phyloP scores from a whole-genome alignment of 495 filamentous ascomycete genomes.

The Penicillium paxilli region DNA sequence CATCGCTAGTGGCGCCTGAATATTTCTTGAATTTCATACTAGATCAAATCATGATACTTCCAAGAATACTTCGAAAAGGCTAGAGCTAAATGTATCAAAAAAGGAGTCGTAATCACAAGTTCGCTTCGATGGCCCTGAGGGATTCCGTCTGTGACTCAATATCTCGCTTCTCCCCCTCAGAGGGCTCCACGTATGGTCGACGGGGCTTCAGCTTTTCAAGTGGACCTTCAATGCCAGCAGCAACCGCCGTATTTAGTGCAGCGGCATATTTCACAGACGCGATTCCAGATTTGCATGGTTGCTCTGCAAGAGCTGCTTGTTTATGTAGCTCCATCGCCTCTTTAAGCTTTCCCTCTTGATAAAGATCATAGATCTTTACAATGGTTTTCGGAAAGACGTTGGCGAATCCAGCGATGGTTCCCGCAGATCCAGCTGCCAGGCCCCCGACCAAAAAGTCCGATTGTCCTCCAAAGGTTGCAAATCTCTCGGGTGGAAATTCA shows the following conservation, averaged over 20 bases:
- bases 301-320: constrained; percentile 75
- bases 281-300: constrained; percentile 76
- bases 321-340: constrained; percentile 72
- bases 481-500: constrained; percentile 52
- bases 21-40: too few species aligned
- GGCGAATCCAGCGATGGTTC: constrained; percentile 66
- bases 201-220: constrained; percentile 45
- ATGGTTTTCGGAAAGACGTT: constrained; percentile 67
- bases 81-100: neutral
- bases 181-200: constrained; percentile 46
- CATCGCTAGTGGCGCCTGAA: too few species aligned
- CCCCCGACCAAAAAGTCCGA: constrained; percentile 69
- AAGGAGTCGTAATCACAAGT: neutral
- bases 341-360: constrained; percentile 57
- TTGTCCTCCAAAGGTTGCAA: constrained; percentile 68
- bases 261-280: constrained; percentile 65
- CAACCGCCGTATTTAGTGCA: constrained; percentile 27
- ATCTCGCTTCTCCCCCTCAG: neutral
- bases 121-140: neutral
- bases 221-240: constrained; percentile 22
- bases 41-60: too few species aligned
- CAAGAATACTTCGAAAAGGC: too few species aligned
- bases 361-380: constrained; percentile 63
- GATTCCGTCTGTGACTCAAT: neutral
- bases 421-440: constrained; percentile 34